Percentiles rank a stretch among this genome's conserved stretches.
Evolutionary conservation across 2,329 filamentous ascomycete species (phyloP).

Genomic region (Neofusicoccum laricinum): DNA sequence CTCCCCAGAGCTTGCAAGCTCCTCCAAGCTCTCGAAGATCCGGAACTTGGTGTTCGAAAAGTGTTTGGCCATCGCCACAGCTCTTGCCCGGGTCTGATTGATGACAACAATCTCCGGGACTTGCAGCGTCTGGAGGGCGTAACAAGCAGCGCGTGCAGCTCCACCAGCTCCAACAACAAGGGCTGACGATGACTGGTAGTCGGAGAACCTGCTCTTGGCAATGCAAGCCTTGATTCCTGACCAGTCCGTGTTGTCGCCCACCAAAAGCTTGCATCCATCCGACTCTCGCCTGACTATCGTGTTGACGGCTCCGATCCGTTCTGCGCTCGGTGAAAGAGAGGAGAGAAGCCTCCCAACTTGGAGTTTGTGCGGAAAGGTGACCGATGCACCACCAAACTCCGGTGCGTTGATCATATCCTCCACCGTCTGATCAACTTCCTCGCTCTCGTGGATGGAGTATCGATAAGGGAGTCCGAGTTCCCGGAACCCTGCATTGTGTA

Average conservation of each 20-base stretch:
- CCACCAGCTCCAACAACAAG: neutral
- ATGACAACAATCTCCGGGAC: neutral
- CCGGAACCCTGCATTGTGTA: slow-evolving; percentile 69
- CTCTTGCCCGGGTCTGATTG: neutral
- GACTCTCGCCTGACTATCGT: neutral
- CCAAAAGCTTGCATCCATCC: neutral
- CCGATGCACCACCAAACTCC: slow-evolving; percentile 68
- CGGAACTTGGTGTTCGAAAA: neutral
- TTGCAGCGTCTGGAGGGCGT: neutral
- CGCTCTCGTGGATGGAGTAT: slow-evolving; percentile 62
- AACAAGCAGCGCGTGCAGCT: neutral
- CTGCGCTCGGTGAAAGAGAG: neutral
- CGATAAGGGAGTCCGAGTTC: slow-evolving; percentile 66
- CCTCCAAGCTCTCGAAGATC: neutral
- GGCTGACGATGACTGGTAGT: neutral
- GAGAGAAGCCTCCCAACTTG: slow-evolving; percentile 46
- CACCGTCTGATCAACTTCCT: slow-evolving; percentile 43
- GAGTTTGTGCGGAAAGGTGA: slow-evolving; percentile 72
- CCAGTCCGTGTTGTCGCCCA: neutral
- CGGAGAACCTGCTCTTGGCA: neutral
- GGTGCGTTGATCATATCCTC: slow-evolving; percentile 62
- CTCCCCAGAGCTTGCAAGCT: neutral
- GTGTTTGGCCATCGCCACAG: neutral
- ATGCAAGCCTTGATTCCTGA: neutral
- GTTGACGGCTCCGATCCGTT: neutral